These are phyloP conservation scores for Fusarium verticillioides DNA, from an alignment of 2,329 filamentous ascomycete genomes.

Conservation along the genomic window DNA sequence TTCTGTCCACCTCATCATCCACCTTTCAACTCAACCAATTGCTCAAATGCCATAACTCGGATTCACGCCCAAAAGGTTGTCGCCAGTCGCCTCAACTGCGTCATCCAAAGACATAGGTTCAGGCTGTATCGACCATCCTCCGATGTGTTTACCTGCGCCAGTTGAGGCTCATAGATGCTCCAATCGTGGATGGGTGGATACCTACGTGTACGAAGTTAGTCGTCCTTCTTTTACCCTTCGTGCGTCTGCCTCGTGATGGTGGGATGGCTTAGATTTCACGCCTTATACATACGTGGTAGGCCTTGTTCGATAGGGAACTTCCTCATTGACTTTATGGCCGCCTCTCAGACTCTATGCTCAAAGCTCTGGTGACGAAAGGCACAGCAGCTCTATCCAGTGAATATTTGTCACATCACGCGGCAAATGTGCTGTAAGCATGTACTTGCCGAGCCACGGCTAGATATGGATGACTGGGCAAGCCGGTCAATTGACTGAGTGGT, in stretches of 20 bases:
- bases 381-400: conserved; percentile 6
- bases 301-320: conserved; percentile 7
- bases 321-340: not conserved
- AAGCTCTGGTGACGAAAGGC: conserved; percentile 5
- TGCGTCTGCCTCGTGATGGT: conserved; percentile 41
- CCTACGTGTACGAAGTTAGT: conserved; percentile 26
- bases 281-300: conserved; percentile 1
- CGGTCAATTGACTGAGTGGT: not conserved
- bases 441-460: conserved; percentile 31
- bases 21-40: conserved; percentile 10
- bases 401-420: conserved; percentile 28
- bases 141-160: conserved; percentile 11
- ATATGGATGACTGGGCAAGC: not conserved
- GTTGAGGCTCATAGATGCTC: conserved; percentile 38
- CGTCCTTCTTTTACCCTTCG: conserved; percentile 35
- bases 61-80: conserved; percentile 5
- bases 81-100: conserved; percentile 31
- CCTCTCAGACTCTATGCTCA: not conserved
- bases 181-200: conserved; percentile 23
- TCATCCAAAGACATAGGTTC: not conserved
- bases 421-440: conserved; percentile 22
- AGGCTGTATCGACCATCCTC: not conserved
- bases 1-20: conserved; percentile 14
- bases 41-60: not conserved
- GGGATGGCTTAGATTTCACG: conserved; percentile 23